phyloP scores from a whole-genome alignment of 2,329 filamentous ascomycete species.

The Colletotrichum higginsianum region DNA sequence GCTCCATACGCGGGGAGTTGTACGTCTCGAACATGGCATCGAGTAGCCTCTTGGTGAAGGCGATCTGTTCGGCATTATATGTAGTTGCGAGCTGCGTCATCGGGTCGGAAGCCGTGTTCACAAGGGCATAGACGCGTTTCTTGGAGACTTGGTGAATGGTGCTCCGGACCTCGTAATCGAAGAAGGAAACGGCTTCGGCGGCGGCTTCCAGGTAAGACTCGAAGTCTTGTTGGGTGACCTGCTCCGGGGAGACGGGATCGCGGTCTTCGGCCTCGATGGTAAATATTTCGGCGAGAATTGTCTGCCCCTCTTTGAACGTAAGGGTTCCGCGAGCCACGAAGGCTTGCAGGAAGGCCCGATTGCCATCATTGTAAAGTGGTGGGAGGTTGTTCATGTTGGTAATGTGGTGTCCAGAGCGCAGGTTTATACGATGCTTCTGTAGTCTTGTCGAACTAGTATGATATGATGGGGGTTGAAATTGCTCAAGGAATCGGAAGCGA shows the following conservation, averaged over 20 bases:
- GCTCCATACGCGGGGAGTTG: conserved; percentile 85
- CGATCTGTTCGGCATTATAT: conserved; percentile 85
- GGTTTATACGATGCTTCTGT: not conserved
- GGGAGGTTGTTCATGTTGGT: conserved; percentile 43
- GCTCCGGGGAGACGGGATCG: conserved; percentile 65
- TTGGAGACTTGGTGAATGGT: conserved; percentile 77
- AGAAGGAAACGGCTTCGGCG: conserved; percentile 80
- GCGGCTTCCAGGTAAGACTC: conserved; percentile 77
- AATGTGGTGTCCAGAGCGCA: not conserved
- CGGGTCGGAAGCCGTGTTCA: conserved; percentile 89
- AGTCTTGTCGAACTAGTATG: not conserved
- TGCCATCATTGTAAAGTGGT: conserved; percentile 70
- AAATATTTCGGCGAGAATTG: conserved; percentile 83
- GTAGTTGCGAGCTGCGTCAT: conserved; percentile 90
- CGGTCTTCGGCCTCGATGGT: conserved; percentile 63
- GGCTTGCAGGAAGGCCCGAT: conserved; percentile 92
- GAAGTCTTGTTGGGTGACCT: conserved; percentile 79
- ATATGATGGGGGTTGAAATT: not conserved
- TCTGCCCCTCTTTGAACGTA: conserved; percentile 80
- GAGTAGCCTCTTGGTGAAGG: conserved; percentile 88
- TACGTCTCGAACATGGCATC: conserved; percentile 93
- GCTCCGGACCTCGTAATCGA: conserved; percentile 90
- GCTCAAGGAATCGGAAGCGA: not conserved
- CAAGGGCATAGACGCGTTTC: conserved; percentile 82
- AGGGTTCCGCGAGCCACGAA: conserved; percentile 85